phyloP scores from a whole-genome alignment of 2,329 filamentous ascomycete species.

The Lasiodiplodia gonubiensis region DNA sequence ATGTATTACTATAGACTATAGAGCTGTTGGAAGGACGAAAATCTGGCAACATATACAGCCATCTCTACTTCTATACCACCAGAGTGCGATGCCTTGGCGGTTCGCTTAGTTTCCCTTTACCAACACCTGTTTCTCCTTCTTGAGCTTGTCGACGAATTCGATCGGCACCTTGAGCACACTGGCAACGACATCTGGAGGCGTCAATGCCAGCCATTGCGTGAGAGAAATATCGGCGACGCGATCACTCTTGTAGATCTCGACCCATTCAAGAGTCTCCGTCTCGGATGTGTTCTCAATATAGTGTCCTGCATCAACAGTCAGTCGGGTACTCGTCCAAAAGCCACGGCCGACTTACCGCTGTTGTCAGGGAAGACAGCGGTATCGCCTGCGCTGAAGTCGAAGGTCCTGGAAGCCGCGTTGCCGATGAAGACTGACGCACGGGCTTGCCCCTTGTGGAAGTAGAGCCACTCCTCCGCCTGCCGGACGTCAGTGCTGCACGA shows the following conservation, averaged over 20 bases:
- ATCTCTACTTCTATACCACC: too few species aligned
- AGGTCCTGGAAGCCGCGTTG: constrained; percentile 65
- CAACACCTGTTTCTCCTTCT: constrained; percentile 69
- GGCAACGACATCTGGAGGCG: constrained; percentile 66
- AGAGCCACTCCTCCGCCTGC: constrained; percentile 72
- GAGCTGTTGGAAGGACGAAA: too few species aligned
- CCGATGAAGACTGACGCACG: constrained; percentile 71
- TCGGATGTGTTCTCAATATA: constrained; percentile 73
- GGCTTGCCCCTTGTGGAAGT: constrained; percentile 68
- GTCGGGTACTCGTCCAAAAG: not conserved
- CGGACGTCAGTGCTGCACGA: not conserved
- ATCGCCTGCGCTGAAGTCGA: constrained; percentile 71
- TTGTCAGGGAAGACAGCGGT: constrained; percentile 73
- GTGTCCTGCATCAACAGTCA: constrained; percentile 53
- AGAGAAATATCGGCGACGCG: constrained; percentile 69
- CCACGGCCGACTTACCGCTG: constrained; percentile 48
- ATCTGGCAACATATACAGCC: too few species aligned
- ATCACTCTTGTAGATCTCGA: constrained; percentile 73
- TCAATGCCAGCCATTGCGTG: constrained; percentile 72
- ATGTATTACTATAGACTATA: too few species aligned
- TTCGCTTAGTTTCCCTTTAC: constrained; percentile 38
- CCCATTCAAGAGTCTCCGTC: constrained; percentile 68
- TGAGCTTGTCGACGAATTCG: constrained; percentile 61
- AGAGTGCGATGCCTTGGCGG: too few species aligned
- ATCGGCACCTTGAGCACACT: constrained; percentile 64